Evolutionary conservation across 495 filamentous ascomycete genomes (phyloP).

Genomic region (Pseudevernia furfuracea): DNA sequence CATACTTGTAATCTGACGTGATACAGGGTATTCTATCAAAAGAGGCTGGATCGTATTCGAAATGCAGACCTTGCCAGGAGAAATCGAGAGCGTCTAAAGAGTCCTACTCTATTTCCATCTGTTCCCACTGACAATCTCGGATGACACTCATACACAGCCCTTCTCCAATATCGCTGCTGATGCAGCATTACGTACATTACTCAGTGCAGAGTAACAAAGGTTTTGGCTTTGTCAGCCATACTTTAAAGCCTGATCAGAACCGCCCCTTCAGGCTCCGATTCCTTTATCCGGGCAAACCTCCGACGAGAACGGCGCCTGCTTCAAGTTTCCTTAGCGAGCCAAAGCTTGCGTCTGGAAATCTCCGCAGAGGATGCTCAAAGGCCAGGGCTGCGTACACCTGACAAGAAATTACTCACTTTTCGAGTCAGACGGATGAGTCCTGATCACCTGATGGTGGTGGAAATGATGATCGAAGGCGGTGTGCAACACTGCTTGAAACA

Average conservation of each 20-base stretch:
- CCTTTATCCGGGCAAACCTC: neutral
- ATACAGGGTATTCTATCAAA: slow-evolving; percentile 76
- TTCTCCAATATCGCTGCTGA: neutral
- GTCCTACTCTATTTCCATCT: slow-evolving; percentile 71
- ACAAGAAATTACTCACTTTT: neutral
- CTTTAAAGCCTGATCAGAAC: neutral
- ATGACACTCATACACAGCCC: slow-evolving; percentile 4
- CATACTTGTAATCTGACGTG: slow-evolving; percentile 23
- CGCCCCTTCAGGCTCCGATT: neutral
- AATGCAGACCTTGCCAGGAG: slow-evolving; percentile 73
- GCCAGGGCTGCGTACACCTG: neutral
- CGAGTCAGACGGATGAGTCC: neutral
- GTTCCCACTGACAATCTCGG: slow-evolving; percentile 61
- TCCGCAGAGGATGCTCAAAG: neutral
- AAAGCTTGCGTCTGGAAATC: neutral
- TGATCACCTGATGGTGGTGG: neutral
- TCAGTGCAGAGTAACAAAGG: neutral
- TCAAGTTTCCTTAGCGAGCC: neutral
- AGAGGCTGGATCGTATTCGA: slow-evolving; percentile 68
- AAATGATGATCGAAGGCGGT: neutral
- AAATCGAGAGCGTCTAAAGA: slow-evolving; percentile 72
- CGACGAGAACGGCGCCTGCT: neutral
- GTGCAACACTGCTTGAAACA: neutral
- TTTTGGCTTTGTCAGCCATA: neutral
- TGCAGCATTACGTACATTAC: neutral